Percentiles rank a stretch among this genome's conserved stretches.
These are phyloP conservation scores for Paspalum notatum DNA, from an alignment of 176 grass and related monocot genomes.

Conservation along the genomic window DNA sequence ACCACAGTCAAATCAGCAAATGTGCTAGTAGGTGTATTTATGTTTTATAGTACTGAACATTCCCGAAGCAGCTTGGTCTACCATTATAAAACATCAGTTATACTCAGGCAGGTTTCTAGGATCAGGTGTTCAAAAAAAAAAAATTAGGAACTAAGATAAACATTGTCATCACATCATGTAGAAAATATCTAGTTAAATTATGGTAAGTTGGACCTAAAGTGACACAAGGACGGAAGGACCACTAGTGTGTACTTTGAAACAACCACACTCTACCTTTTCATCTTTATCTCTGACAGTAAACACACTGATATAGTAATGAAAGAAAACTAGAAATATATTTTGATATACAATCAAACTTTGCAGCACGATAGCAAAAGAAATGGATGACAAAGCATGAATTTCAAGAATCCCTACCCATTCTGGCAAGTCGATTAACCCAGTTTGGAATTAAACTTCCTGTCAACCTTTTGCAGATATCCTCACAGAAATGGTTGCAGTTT, in stretches of 20 bases:
- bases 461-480: constrained; percentile 71
- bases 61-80: background rate
- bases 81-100: background rate
- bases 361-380: constrained; percentile 3
- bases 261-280: background rate
- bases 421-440: constrained; percentile 82
- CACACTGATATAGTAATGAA: background rate
- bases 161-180: background rate
- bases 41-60: background rate
- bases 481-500: constrained; percentile 82
- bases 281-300: background rate
- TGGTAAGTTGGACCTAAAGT: background rate
- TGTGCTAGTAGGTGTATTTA: background rate
- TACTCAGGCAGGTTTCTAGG: background rate
- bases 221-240: background rate
- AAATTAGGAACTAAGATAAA: background rate
- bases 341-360: background rate
- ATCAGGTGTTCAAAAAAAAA: background rate
- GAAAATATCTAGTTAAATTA: background rate
- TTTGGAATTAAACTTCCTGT: constrained; percentile 68
- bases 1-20: background rate
- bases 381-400: constrained; percentile 1
- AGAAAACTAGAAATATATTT: background rate
- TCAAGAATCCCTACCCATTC: constrained; percentile 57
- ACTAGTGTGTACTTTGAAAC: background rate